Conservation (phyloP, 495 filamentous ascomycete species). For the Staphylotrichum longicolle region DNA sequence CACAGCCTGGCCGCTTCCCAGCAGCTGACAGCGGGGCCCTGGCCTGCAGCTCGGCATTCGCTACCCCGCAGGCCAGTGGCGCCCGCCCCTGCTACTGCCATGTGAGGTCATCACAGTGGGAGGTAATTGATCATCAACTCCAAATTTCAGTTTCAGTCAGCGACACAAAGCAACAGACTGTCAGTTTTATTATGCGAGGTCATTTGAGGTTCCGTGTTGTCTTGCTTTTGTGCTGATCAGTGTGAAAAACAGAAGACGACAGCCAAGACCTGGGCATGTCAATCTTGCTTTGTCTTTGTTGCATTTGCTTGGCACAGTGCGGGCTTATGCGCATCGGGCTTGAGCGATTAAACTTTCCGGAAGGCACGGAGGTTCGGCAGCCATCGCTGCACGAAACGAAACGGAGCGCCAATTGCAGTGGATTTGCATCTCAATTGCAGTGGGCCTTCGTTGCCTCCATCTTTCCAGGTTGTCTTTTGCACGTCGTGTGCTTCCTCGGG, state of each 20-base stretch:
- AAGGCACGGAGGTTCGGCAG: conserved; percentile 1
- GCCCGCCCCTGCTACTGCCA: background rate
- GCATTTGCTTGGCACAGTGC: conserved; percentile 3
- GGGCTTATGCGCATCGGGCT: background rate
- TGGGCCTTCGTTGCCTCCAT: too few species aligned
- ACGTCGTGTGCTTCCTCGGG: too few species aligned
- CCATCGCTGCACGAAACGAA: background rate
- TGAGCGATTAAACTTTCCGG: conserved; percentile 13
- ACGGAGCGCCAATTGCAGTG: background rate
- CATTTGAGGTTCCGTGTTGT: too few species aligned
- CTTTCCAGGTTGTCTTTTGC: too few species aligned
- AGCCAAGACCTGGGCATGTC: too few species aligned
- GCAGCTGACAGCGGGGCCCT: background rate
- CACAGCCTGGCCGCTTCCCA: background rate
- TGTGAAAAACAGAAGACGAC: too few species aligned
- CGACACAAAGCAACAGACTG: background rate
- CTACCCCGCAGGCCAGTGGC: conserved; percentile 14
- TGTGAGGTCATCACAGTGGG: conserved; percentile 21
- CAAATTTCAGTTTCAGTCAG: too few species aligned
- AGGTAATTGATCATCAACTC: too few species aligned
- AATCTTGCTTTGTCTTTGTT: too few species aligned
- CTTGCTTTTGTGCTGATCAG: too few species aligned
- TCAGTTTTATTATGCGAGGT: background rate
- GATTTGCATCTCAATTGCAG: too few species aligned
- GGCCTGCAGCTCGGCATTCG: conserved; percentile 12